Evolutionary conservation across 768 basidiomycete genomes (phyloP), one percentile per base, ranked within the genome.

Genomic region (Solioccasus polychromus): DNA sequence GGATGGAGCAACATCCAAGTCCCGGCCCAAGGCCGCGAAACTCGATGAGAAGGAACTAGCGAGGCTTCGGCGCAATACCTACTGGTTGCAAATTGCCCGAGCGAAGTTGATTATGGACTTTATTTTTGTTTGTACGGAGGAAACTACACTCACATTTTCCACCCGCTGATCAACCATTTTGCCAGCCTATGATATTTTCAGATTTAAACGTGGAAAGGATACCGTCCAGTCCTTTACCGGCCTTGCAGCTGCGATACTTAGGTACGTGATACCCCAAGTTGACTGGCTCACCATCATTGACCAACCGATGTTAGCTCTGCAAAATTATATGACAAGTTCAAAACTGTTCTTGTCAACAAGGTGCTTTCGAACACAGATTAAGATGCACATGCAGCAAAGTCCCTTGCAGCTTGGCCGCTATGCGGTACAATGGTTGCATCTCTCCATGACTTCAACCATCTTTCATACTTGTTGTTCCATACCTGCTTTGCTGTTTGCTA

Each of bases 91-190:
- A 54, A 64, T 87, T 39, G 75, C 83, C 20, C 70, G 84, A 47
- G 70, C 73, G 44, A 92, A 92, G 70, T 69, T 92, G 48, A 57
- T 77, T 34, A 88, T 91, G 88, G 90, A 92, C 63, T 68, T 92
- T 50, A 79, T 90, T 57, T 92, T 92, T 67, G 90, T 91, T 60
- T 90, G 89, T 92, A 61, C 67, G 79, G 50, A 9, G 11, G 17
- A 38, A 3, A 26, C 1, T 4, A 55, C 71, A 70, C 24, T 46
- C 53, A 24, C 15, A n/a, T 37, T 9, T 26, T 45, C 39, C 32
- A 39, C 20, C 28, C 45, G 28, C 35, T 50, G 45, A 61, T 48
- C 17, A 2, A 24, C 14, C 20, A 30, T 35, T n/a, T 49, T 39
- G 30, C 41, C 57, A 92, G 89, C 86, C 6, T 92, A 86, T 60